Evolutionary conservation across 306 rosid species (phyloP).

Genomic region (Castanea sativa): DNA sequence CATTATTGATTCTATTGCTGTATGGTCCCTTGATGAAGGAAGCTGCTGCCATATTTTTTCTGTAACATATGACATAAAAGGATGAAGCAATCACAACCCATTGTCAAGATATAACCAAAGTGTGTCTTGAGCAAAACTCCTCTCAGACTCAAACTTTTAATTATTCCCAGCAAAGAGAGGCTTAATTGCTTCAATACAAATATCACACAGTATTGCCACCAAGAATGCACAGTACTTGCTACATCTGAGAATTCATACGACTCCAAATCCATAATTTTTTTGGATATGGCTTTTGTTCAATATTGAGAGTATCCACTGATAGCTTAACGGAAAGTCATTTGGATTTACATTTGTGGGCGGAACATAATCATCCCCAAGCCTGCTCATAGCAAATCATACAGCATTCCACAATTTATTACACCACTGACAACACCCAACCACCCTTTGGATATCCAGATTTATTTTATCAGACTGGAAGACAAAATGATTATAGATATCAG

Average conservation of each 20-base stretch:
- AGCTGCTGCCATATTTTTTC: constrained; percentile 98
- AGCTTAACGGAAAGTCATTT: constrained; percentile 73
- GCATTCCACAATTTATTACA: constrained; percentile 96
- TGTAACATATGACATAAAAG: constrained; percentile 89
- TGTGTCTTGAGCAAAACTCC: constrained; percentile 69
- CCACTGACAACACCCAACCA: constrained; percentile 92
- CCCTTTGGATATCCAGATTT: constrained; percentile 90
- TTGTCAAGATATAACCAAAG: constrained; percentile 88
- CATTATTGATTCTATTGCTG: constrained; percentile 74
- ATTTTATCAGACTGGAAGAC: constrained; percentile 85
- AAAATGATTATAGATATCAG: neutral
- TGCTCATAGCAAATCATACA: constrained; percentile 82
- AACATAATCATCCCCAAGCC: constrained; percentile 80
- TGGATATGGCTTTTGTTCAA: constrained; percentile 70
- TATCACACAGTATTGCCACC: constrained; percentile 99
- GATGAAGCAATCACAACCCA: constrained; percentile 94
- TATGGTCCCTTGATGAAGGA: constrained; percentile 56
- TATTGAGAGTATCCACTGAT: constrained; percentile 83
- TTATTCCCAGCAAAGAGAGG: constrained; percentile 75
- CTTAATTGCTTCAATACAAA: constrained; percentile 86
- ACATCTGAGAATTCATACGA: constrained; percentile 72
- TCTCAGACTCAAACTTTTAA: constrained; percentile 52
- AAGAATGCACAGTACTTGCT: constrained; percentile 70
- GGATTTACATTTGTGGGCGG: constrained; percentile 53
- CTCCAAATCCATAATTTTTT: constrained; percentile 55